phyloP scores from a whole-genome alignment of 2,329 filamentous ascomycete species.

The Aspergillus sp. region DNA sequence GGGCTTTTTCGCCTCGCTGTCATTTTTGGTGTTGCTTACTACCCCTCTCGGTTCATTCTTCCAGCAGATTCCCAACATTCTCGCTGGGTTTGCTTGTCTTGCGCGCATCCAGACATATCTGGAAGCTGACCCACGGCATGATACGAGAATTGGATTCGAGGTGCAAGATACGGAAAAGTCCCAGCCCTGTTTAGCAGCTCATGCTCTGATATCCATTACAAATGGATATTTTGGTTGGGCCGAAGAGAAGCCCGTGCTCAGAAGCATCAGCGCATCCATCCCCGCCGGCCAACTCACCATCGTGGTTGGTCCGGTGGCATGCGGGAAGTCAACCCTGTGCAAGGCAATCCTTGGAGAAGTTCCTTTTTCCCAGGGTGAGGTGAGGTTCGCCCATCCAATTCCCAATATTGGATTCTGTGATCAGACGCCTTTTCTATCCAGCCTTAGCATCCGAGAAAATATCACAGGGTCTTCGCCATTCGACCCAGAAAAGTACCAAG shows the following conservation, averaged over 20 bases:
- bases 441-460: constrained; percentile 36
- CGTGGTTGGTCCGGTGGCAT: constrained; percentile 48
- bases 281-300: constrained; percentile 43
- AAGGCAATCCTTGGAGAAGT: constrained; percentile 43
- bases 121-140: no score
- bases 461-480: constrained; percentile 33
- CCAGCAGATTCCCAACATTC: no score
- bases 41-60: no score
- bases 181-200: no score
- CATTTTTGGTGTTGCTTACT: no score
- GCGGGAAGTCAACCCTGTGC: constrained; percentile 50
- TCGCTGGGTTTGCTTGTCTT: no score
- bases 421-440: constrained; percentile 38
- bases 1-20: no score
- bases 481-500: constrained; percentile 32
- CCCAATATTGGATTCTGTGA: constrained; percentile 37
- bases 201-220: no score
- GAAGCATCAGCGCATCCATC: constrained; percentile 38
- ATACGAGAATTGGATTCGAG: no score
- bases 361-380: constrained; percentile 24
- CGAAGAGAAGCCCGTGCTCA: constrained; percentile 36
- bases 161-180: no score
- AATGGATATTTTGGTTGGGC: no score
- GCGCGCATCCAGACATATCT: no score
- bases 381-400: constrained; percentile 4